phyloP scores from a whole-genome alignment of 1,284 basidiomycete species.

The Fomitopsis betulina region DNA sequence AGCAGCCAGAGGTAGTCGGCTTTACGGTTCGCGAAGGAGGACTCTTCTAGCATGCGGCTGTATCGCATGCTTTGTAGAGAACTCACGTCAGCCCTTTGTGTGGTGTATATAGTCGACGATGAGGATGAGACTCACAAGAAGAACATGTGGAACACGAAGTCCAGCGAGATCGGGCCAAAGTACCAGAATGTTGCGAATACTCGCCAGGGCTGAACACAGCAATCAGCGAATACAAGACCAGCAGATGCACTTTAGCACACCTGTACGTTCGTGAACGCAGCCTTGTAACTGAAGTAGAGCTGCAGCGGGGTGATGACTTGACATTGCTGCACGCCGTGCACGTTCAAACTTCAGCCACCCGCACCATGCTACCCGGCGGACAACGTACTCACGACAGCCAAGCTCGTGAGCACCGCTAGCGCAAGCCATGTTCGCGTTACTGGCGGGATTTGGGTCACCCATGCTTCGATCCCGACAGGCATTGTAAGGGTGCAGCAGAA shows the following conservation, averaged over 20 bases:
- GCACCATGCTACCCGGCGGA: neutral
- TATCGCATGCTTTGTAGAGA: slow-evolving; percentile 78
- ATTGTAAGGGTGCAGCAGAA: slow-evolving; percentile 31
- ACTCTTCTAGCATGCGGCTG: slow-evolving; percentile 93
- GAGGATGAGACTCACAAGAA: slow-evolving; percentile 74
- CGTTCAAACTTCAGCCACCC: neutral
- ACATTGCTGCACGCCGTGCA: slow-evolving; percentile 65
- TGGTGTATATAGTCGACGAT: neutral
- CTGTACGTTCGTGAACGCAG: slow-evolving; percentile 79
- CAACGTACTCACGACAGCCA: slow-evolving; percentile 70
- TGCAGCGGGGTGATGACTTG: slow-evolving; percentile 86
- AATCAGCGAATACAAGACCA: neutral
- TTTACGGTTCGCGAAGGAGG: slow-evolving; percentile 84
- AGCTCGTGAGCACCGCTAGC: slow-evolving; percentile 71
- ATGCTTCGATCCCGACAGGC: slow-evolving; percentile 78
- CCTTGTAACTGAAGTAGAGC: slow-evolving; percentile 88
- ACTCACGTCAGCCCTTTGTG: neutral
- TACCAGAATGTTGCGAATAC: slow-evolving; percentile 91
- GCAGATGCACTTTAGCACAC: slow-evolving; percentile 31
- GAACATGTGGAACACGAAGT: slow-evolving; percentile 95
- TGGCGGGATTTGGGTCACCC: slow-evolving; percentile 86
- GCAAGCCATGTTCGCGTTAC: slow-evolving; percentile 83
- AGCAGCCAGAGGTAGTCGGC: slow-evolving; percentile 96
- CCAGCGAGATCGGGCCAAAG: slow-evolving; percentile 91
- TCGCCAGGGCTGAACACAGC: slow-evolving; percentile 71